Percentiles rank a stretch among this genome's conserved stretches.
Evolutionary conservation across 106 monocot species (phyloP).

Genomic region (Platanthera zijinensis): DNA sequence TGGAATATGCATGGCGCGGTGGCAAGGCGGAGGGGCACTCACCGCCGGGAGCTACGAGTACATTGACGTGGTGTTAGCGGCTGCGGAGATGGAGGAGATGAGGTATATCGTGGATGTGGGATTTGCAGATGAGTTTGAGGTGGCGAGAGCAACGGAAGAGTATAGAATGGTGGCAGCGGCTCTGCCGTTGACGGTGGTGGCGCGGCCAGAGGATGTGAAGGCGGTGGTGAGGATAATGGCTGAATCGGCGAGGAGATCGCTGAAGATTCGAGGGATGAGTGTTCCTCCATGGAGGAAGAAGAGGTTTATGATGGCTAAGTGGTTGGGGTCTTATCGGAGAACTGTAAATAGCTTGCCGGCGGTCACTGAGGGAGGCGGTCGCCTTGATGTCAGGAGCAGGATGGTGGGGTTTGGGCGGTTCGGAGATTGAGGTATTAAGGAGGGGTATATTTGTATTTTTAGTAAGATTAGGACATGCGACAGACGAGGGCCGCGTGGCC

Average conservation of each 20-base stretch:
- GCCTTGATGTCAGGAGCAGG: not conserved
- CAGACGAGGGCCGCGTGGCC: too few species aligned
- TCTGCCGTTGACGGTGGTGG: slow-evolving; percentile 32
- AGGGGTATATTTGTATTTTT: too few species aligned
- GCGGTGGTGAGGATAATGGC: slow-evolving; percentile 28
- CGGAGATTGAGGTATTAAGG: not conserved
- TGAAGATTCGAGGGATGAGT: slow-evolving; percentile 29
- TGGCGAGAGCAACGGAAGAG: slow-evolving; percentile 47
- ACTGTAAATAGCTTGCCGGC: slow-evolving; percentile 19
- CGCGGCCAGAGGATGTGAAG: slow-evolving; percentile 26
- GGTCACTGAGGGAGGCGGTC: not conserved
- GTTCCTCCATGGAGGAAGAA: slow-evolving; percentile 84
- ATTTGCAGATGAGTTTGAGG: slow-evolving; percentile 45
- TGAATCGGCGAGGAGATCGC: slow-evolving; percentile 26
- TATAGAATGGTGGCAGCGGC: slow-evolving; percentile 21
- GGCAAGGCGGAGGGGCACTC: slow-evolving; percentile 21
- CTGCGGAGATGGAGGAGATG: not conserved
- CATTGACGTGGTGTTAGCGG: slow-evolving; percentile 27
- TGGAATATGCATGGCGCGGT: slow-evolving; percentile 48
- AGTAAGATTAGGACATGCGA: too few species aligned
- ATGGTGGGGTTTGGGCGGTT: slow-evolving; percentile 9
- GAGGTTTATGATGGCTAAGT: slow-evolving; percentile 60
- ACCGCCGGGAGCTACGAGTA: slow-evolving; percentile 50
- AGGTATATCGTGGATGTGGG: slow-evolving; percentile 54
- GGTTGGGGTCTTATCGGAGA: slow-evolving; percentile 68